Evolutionary conservation across 441 rosid species (phyloP).

Genomic region (Corymbia calophylla): DNA sequence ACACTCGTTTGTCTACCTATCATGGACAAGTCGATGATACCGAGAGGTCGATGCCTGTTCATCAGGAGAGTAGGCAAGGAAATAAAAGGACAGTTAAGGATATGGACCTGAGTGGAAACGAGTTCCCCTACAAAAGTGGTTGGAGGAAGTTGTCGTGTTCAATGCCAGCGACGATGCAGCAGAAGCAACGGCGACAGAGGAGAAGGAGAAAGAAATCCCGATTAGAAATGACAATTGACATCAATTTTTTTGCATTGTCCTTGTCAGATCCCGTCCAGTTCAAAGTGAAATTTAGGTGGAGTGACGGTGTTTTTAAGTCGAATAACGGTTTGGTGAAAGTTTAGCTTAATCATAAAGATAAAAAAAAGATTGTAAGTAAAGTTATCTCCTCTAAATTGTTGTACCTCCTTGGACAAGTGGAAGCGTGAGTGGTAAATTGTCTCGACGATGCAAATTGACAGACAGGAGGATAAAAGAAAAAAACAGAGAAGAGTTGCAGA

Average conservation of each 20-base stretch:
- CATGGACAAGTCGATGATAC: too few relatives aligned
- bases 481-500: not conserved
- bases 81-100: not conserved
- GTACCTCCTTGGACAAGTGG: not conserved
- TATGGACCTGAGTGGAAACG: not conserved
- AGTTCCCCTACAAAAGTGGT: not conserved
- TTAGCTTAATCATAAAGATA: not conserved
- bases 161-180: not conserved
- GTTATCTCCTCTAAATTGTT: not conserved
- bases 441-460: not conserved
- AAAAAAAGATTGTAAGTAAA: not conserved
- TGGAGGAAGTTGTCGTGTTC: not conserved
- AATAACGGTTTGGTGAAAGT: too few relatives aligned
- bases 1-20: too few relatives aligned
- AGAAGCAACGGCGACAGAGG: not conserved
- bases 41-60: too few relatives aligned
- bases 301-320: not conserved
- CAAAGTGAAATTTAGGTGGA: not conserved
- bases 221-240: not conserved
- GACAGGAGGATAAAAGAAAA: not conserved
- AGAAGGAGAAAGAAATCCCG: not conserved
- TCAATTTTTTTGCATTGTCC: not conserved
- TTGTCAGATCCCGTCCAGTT: not conserved
- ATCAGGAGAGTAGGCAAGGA: too few relatives aligned
- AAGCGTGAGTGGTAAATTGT: not conserved